Percentiles rank a stretch among this genome's conserved stretches.
Conservation (phyloP, 2,329 filamentous ascomycete species). For the Chaetomium sp. region DNA sequence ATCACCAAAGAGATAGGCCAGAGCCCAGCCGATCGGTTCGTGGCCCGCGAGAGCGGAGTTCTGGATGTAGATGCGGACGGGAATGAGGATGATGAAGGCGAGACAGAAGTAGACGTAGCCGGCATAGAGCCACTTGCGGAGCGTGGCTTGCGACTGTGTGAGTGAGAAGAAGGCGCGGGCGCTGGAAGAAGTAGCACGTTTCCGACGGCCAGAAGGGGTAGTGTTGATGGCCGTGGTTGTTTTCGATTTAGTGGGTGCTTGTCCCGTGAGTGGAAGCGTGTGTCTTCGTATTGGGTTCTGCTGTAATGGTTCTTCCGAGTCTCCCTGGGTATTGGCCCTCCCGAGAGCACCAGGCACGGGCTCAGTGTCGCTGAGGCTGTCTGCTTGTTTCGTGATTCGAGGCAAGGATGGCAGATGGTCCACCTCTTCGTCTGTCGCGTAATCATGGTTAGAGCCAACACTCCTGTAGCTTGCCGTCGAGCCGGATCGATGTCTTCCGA, state of each 20-base stretch:
- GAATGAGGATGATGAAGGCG: constrained; percentile 58
- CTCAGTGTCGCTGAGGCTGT: constrained; percentile 16
- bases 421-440: constrained; percentile 16
- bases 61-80: constrained; percentile 64
- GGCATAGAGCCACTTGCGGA: constrained; percentile 80
- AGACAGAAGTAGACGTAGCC: constrained; percentile 68
- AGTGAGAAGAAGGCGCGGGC: constrained; percentile 71
- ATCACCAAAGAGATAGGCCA: constrained; percentile 84
- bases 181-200: constrained; percentile 57
- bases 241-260: constrained; percentile 32
- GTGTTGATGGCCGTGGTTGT: constrained; percentile 27
- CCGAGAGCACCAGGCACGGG: background rate
- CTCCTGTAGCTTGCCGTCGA: constrained; percentile 27
- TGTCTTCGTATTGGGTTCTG: constrained; percentile 36
- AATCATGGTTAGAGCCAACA: constrained; percentile 27
- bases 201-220: constrained; percentile 59
- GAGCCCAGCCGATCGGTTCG: constrained; percentile 87
- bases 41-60: constrained; percentile 59
- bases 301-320: constrained; percentile 1
- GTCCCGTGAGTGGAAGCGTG: constrained; percentile 43
- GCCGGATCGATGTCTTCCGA: constrained; percentile 27
- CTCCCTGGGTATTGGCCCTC: constrained; percentile 4
- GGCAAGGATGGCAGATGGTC: background rate
- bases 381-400: background rate
- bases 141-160: constrained; percentile 67